phyloP scores from a whole-genome alignment of 371 early-diverging fungal genomes.

The Lichtheimia corymbifera region DNA sequence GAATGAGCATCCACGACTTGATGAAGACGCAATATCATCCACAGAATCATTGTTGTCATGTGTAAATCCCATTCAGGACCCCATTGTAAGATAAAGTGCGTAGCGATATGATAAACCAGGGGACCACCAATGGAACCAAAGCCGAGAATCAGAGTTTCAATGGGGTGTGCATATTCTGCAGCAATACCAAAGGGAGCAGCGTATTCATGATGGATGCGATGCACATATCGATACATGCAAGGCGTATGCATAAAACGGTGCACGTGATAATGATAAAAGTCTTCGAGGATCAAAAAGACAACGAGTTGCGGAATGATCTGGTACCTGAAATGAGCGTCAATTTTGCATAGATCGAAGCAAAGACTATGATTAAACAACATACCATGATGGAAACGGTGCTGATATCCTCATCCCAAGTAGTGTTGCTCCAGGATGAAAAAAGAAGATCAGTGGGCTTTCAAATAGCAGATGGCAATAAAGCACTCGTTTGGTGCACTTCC shows the following conservation, averaged over 20 bases:
- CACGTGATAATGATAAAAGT: slow-evolving; percentile 75
- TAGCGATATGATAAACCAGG: slow-evolving; percentile 26
- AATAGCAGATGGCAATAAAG: slow-evolving; percentile 73
- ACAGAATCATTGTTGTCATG: slow-evolving; percentile 74
- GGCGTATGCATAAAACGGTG: slow-evolving; percentile 88
- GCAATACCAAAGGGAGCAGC: slow-evolving; percentile 85
- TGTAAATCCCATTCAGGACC: slow-evolving; percentile 63
- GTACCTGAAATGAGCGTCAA: background rate
- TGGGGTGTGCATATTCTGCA: slow-evolving; percentile 84
- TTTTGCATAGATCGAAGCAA: background rate
- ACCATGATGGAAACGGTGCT: slow-evolving; percentile 86
- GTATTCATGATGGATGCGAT: slow-evolving; percentile 93
- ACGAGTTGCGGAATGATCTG: slow-evolving; percentile 48
- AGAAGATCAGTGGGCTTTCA: slow-evolving; percentile 81
- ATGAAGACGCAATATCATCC: slow-evolving; percentile 77
- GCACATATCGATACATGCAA: slow-evolving; percentile 81
- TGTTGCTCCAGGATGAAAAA: slow-evolving; percentile 81
- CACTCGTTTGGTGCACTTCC: slow-evolving; percentile 74
- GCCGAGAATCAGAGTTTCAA: slow-evolving; percentile 74
- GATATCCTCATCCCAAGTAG: slow-evolving; percentile 79
- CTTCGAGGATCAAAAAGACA: slow-evolving; percentile 81
- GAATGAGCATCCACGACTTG: slow-evolving; percentile 90
- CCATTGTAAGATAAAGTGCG: slow-evolving; percentile 14
- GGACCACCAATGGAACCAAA: slow-evolving; percentile 76
- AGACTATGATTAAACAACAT: slow-evolving; percentile 23